Evolutionary conservation across 106 monocot species (phyloP).

Genomic region (Phalaenopsis aphrodite): DNA sequence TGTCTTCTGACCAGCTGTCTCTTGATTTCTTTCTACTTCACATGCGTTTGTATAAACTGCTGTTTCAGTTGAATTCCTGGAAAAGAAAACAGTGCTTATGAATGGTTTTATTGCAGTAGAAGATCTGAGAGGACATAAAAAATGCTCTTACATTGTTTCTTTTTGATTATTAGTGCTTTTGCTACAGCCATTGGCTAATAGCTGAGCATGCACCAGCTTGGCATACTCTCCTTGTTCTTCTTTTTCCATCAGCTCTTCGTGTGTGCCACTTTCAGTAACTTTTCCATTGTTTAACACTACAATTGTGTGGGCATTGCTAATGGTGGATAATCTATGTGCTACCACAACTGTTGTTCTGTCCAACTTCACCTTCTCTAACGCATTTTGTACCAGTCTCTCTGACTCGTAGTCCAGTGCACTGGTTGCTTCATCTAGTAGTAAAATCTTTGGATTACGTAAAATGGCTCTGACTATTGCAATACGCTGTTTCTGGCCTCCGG

Average conservation of each 20-base stretch:
- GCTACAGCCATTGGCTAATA: constrained; percentile 4
- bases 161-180: constrained; percentile 7
- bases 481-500: constrained; percentile 44
- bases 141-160: constrained; percentile 11
- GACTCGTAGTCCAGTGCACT: constrained; percentile 37
- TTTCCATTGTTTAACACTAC: constrained; percentile 27
- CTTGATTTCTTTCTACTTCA: constrained; percentile 7
- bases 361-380: constrained; percentile 22
- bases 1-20: not conserved
- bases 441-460: constrained; percentile 33
- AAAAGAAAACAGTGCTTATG: not conserved
- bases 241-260: constrained; percentile 20
- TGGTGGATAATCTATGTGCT: constrained; percentile 36
- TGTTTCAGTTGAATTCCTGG: constrained; percentile 10
- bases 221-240: constrained; percentile 23
- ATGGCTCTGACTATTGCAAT: constrained; percentile 36
- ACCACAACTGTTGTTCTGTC: constrained; percentile 29
- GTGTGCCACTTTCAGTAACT: constrained; percentile 31
- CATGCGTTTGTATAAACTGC: not conserved
- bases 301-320: constrained; percentile 25
- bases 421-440: constrained; percentile 39
- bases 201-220: constrained; percentile 13
- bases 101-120: not conserved
- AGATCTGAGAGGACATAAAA: not conserved
- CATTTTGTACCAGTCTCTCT: constrained; percentile 21